These are phyloP conservation scores for Ogataea paradorogensis DNA, from an alignment of 805 yeast species.

Conservation along the genomic window DNA sequence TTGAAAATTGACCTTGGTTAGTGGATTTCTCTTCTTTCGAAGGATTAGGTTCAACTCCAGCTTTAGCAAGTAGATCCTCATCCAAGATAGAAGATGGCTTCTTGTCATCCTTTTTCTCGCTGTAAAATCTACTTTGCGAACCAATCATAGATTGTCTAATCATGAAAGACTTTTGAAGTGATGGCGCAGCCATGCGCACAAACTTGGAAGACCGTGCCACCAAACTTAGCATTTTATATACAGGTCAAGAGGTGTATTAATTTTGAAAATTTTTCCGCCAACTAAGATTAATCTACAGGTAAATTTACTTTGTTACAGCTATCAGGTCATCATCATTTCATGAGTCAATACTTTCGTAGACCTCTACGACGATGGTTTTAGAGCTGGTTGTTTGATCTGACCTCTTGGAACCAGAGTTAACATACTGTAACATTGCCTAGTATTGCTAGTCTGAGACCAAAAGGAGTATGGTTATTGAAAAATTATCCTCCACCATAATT, in stretches of 20 bases:
- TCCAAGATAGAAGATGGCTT: conserved; percentile 56
- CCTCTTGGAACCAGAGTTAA: conserved; percentile 16
- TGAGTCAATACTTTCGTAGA: conserved; percentile 73
- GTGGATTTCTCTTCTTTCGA: conserved; percentile 8
- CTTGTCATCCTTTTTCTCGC: conserved; percentile 24
- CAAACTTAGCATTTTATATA: conserved; percentile 9
- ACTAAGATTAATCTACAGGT: background rate
- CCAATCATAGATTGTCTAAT: conserved; percentile 1
- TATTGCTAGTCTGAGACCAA: conserved; percentile 5
- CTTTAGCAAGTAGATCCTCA: conserved; percentile 78
- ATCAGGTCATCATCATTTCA: conserved; percentile 96
- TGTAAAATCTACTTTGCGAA: conserved; percentile 18
- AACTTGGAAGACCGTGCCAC: conserved; percentile 7
- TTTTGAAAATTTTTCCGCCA: conserved; percentile 9
- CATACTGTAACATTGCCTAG: conserved; percentile 25
- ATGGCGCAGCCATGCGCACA: conserved; percentile 2
- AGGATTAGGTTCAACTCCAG: conserved; percentile 61
- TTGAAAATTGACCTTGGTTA: conserved; percentile 10
- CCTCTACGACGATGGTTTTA: conserved; percentile 99
- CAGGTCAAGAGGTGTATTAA: conserved; percentile 3
- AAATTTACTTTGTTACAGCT: conserved; percentile 57
- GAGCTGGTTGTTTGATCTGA: conserved; percentile 48
- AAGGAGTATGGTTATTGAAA: conserved; percentile 3
- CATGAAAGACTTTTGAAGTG: background rate
- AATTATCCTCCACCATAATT: background rate